Evolutionary conservation across 345 rosid species (phyloP).

Genomic region (Dovyalis caffra): DNA sequence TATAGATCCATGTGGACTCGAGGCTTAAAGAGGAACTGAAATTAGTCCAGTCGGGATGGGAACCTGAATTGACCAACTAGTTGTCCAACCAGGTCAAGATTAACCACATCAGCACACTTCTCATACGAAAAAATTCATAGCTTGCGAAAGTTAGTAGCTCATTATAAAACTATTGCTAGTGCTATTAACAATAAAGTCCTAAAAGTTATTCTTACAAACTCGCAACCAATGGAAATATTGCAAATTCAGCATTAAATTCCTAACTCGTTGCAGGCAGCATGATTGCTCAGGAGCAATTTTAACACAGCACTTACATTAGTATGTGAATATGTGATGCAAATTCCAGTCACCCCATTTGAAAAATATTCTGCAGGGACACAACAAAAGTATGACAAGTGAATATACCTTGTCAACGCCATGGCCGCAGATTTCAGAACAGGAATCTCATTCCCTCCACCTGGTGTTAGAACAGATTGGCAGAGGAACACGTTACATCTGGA

Average conservation of each 20-base stretch:
- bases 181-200: neutral
- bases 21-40: too few relatives aligned
- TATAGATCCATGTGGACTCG: too few relatives aligned
- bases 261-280: neutral
- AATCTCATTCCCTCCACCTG: constrained; percentile 48
- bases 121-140: too few relatives aligned
- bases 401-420: constrained; percentile 46
- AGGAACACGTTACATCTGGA: constrained; percentile 47
- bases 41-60: too few relatives aligned
- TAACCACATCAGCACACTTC: too few relatives aligned
- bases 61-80: too few relatives aligned
- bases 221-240: neutral
- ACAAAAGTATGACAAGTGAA: constrained; percentile 4
- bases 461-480: constrained; percentile 56
- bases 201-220: neutral
- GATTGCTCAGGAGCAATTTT: neutral
- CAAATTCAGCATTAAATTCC: neutral
- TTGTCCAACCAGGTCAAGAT: too few relatives aligned
- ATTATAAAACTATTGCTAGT: too few relatives aligned
- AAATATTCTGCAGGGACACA: neutral
- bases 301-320: neutral
- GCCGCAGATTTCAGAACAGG: constrained; percentile 55
- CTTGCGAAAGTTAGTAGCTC: too few relatives aligned
- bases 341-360: neutral
- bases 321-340: neutral